Base-by-base conservation (phyloP, 108 stramenopile genomes). In the Cyclostephanos tholiformis region DNA sequence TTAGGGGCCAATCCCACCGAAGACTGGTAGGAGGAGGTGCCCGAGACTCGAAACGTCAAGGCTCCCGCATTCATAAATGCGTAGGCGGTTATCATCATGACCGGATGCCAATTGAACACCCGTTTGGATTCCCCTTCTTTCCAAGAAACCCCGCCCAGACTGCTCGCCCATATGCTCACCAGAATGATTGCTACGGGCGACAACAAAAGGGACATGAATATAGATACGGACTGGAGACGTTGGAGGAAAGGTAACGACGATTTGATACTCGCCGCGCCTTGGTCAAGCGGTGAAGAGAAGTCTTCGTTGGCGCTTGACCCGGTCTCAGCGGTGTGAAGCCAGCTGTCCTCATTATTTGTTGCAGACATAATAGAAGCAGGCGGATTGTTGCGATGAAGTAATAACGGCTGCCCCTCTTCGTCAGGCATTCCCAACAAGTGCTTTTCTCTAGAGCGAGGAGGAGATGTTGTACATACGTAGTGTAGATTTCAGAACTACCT, bases 51-150 rank as follows among this genome's bases (percentile, higher is more conserved):
- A 78, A 90, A 93, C 27, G 77, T 73, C 16, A 93, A 50, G 19
- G 74, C 59, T 25, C 86, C 83, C 26, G 85, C 76, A 50, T 88
- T 90, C 88, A 93, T 88, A 65, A 91, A 71, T 8, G 73, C 71
- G 72, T 88, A 91, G 66, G 86, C 78, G 13, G 72, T 44, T 26
- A 87, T 74, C 92, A 93, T 93, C 14, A 88, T 51, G 19, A 93
- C 68, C 13, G 90, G 89, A 87, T 93, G 92, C 84, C 86, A 91
- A 71, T 91, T 91, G 82, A 93, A 93, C 35, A 88, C 88, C n/a
- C 66, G 71, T 55, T 86, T 86, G 60, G 83, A 68, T 63, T 88
- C 82, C 20, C 84, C 82, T 30, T 67, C 46, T 22, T 38, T 59
- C 86, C 86, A 89, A 10, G 80, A 74, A 1, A 89, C 58, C 26